Evolutionary conservation across 1,284 basidiomycete genomes (phyloP), one percentile per base, ranked within the genome.

Genomic region (Neotropicomus parvogracilis): DNA sequence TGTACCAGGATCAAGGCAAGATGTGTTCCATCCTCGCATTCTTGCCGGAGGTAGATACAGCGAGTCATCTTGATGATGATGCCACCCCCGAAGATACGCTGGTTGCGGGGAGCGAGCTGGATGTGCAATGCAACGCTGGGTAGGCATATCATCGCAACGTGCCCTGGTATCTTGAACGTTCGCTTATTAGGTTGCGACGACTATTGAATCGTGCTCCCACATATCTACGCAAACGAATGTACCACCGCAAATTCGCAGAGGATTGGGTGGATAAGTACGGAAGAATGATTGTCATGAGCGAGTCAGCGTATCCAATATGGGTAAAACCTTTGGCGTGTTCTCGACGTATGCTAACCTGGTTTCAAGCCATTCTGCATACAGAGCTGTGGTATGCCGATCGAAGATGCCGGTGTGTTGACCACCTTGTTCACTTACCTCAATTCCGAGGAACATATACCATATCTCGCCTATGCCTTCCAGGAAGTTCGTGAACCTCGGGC

Each of bases 301-400:
- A 78, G 46, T 67, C 77, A 4, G 75, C 74, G 12, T 77, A 75
- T 58, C 71, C 75, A 2, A 70, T 72, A 57, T 69, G 65, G 48
- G 70, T 68, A 50, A 50, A 47, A 45, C 8, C 5, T 33, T 28
- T 21, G 9, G 1, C n/a, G 13, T 3, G 20, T 8, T 33, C n/a
- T 14, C 3, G 3, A 16, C 17, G 17, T 19, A 16, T 12, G 6
- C 46, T 64, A 3, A 65, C 29, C 16, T 17, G 9, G 8, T 20
- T 46, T 17, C 12, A 48, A 74, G 72, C 65, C 69, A 6, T 68
- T 58, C 28, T 62, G 58, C 31, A 57, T 64, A 36, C 72, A 73
- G 51, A 55, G 53, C 40, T 62, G 61, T 40, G 62, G 65, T 32
- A 54, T 70, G 51, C 61, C 62, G 4, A 43, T 65, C 21, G 75